Conservation (phyloP, 345 rosid species). For the Arabidopsis arenosa region DNA sequence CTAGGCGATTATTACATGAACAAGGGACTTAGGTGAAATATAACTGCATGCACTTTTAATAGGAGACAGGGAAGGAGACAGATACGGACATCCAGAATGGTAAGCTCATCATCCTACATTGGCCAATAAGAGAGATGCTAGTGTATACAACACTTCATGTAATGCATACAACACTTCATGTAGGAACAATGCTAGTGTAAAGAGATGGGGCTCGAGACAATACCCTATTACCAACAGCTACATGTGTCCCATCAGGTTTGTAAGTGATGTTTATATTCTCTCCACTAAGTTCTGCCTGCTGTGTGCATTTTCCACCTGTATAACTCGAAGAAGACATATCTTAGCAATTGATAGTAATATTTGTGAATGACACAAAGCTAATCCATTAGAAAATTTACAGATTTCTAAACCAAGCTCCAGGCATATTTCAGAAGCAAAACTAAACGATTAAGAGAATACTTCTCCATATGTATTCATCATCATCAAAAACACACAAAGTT, state of each 20-base stretch:
- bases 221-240: slow-evolving; percentile 99
- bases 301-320: slow-evolving; percentile 97
- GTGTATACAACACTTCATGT: slow-evolving; percentile 29
- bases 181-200: slow-evolving; percentile 18
- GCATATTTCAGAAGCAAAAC: slow-evolving; percentile 8
- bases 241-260: slow-evolving; percentile 89
- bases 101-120: slow-evolving; percentile 87
- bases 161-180: slow-evolving; percentile 32
- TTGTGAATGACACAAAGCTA: slow-evolving; percentile 9
- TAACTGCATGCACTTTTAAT: background rate
- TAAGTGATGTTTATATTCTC: slow-evolving; percentile 98
- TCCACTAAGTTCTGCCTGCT: too few relatives aligned
- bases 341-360: slow-evolving; percentile 14
- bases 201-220: slow-evolving; percentile 36
- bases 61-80: slow-evolving; percentile 7
- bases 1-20: background rate
- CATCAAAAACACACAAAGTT: background rate
- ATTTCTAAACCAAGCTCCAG: slow-evolving; percentile 18
- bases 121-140: slow-evolving; percentile 22
- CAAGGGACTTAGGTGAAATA: background rate
- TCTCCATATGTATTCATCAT: background rate
- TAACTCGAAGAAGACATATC: slow-evolving; percentile 21
- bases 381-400: too few relatives aligned
- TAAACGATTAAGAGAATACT: background rate
- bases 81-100: slow-evolving; percentile 91